phyloP scores from a whole-genome alignment of 768 basidiomycete species.

The Naematelia aurantialba region DNA sequence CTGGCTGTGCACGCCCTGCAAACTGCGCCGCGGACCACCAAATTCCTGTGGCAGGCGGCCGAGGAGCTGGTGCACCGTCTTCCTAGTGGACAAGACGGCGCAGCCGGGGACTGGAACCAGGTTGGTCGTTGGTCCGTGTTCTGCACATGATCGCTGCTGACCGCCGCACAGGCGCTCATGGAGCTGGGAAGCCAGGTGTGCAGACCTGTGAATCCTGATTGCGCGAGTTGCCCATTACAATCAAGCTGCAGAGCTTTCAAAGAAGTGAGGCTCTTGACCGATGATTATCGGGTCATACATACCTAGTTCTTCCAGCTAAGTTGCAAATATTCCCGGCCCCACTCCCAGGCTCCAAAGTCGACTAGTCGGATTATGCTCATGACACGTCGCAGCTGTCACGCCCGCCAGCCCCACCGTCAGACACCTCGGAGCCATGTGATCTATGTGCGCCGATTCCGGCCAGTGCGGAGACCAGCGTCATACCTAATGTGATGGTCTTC shows the following conservation, averaged over 20 bases:
- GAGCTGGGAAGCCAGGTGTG: slow-evolving; percentile 93
- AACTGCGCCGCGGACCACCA: slow-evolving; percentile 71
- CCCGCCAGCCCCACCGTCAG: slow-evolving; percentile 10
- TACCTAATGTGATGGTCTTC: slow-evolving; percentile 62
- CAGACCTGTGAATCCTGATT: slow-evolving; percentile 75
- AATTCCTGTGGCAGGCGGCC: slow-evolving; percentile 79
- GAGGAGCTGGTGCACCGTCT: slow-evolving; percentile 61
- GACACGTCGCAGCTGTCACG: slow-evolving; percentile 10
- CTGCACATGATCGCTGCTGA: slow-evolving; percentile 1
- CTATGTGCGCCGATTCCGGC: slow-evolving; percentile 36
- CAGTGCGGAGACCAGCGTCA: slow-evolving; percentile 8
- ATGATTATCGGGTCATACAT: neutral
- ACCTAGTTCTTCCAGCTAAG: slow-evolving; percentile 1
- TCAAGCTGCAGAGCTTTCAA: slow-evolving; percentile 66
- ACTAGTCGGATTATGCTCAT: neutral
- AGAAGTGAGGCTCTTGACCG: slow-evolving; percentile 37
- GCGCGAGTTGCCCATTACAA: slow-evolving; percentile 67
- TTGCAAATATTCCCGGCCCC: neutral
- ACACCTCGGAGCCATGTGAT: slow-evolving; percentile 16
- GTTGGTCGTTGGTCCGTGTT: slow-evolving; percentile 7
- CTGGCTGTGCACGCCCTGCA: slow-evolving; percentile 77
- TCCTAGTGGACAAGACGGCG: slow-evolving; percentile 41
- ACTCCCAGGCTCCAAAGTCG: neutral
- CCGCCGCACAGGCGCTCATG: slow-evolving; percentile 77
- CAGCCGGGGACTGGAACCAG: slow-evolving; percentile 73